Evolutionary conservation across 2,329 filamentous ascomycete species (phyloP).

Genomic region (Xylariales sp.): DNA sequence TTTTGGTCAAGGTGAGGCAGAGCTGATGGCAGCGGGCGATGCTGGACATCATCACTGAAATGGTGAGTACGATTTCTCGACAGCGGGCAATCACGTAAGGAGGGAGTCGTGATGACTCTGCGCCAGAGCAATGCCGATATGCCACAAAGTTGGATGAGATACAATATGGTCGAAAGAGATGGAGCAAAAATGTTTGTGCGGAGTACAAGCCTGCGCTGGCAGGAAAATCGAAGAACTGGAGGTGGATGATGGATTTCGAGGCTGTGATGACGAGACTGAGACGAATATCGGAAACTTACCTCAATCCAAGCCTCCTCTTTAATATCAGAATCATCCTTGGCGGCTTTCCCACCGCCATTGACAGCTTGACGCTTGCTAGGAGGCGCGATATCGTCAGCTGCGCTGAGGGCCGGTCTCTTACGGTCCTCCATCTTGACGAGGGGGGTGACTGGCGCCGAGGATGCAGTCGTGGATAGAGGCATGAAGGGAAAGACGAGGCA

Average conservation of each 20-base stretch:
- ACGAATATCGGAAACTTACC: slow-evolving; percentile 46
- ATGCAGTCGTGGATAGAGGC: slow-evolving; percentile 75
- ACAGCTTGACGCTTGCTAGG: slow-evolving; percentile 89
- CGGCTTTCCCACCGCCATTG: slow-evolving; percentile 65
- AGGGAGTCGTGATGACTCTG: background rate
- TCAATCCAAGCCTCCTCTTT: slow-evolving; percentile 61
- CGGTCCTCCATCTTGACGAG: slow-evolving; percentile 98
- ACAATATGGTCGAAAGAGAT: background rate
- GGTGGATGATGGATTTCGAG: slow-evolving; percentile 5
- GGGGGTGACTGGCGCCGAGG: slow-evolving; percentile 70
- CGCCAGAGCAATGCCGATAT: background rate
- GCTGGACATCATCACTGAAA: slow-evolving; percentile 27
- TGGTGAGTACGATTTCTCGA: slow-evolving; percentile 25
- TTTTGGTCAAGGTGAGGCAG: slow-evolving; percentile 11
- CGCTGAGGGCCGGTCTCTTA: slow-evolving; percentile 85
- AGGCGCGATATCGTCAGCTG: slow-evolving; percentile 77
- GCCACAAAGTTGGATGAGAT: background rate
- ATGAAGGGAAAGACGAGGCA: no score
- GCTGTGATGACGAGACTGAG: slow-evolving; percentile 10
- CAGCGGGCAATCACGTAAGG: slow-evolving; percentile 11
- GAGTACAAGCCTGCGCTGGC: no score
- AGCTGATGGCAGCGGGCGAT: slow-evolving; percentile 20
- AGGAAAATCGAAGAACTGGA: slow-evolving; percentile 6
- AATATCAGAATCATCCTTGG: slow-evolving; percentile 50
- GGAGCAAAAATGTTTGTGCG: no score